These are phyloP conservation scores for Trametes punicea DNA, from an alignment of 768 basidiomycete species.

Conservation along the genomic window DNA sequence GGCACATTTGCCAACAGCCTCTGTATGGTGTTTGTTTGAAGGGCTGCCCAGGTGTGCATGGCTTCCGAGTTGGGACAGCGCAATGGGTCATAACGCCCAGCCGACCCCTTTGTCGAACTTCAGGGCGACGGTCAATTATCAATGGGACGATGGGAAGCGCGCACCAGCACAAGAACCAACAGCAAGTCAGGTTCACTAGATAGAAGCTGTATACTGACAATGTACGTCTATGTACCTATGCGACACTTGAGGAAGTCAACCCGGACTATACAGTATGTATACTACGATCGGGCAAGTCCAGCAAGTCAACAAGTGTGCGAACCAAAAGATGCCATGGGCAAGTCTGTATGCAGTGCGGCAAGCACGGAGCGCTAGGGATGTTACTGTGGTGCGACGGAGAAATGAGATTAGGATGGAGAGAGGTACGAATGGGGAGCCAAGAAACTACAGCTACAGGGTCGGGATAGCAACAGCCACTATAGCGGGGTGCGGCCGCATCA, in stretches of 20 bases:
- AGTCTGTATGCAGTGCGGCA: not conserved
- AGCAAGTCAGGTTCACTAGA: not conserved
- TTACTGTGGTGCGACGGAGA: not conserved
- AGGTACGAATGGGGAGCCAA: no score
- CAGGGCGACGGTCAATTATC: no score
- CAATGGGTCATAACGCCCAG: no score
- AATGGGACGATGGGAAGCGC: not conserved
- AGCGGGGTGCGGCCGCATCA: slow-evolving; percentile 5
- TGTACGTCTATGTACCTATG: not conserved
- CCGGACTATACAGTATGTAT: slow-evolving; percentile 5
- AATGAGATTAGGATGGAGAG: not conserved
- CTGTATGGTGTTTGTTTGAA: no score
- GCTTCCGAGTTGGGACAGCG: no score
- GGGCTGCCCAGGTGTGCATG: no score
- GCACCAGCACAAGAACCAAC: not conserved
- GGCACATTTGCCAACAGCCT: no score
- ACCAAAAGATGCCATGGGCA: not conserved
- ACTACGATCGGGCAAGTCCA: not conserved
- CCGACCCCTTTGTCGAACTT: no score
- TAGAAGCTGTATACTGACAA: not conserved
- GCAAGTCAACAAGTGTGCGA: not conserved
- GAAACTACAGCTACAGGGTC: slow-evolving; percentile 18
- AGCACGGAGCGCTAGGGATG: not conserved
- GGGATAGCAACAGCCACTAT: slow-evolving; percentile 12
- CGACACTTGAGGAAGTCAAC: not conserved